These are phyloP conservation scores for Botrytis deweyae DNA, from an alignment of 2,329 filamentous ascomycete genomes.

Conservation along the genomic window DNA sequence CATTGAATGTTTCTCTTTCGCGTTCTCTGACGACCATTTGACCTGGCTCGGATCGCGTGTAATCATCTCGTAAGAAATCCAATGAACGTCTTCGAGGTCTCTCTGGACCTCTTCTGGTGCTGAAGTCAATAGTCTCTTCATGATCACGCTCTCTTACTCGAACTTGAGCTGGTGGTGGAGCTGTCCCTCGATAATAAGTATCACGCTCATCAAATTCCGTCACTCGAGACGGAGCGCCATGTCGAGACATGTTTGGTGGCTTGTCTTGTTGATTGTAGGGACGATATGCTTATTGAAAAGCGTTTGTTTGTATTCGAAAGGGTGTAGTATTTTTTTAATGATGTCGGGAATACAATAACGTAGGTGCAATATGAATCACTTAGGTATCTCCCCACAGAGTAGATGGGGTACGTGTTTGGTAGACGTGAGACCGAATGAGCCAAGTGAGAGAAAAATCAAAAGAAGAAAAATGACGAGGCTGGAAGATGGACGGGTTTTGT, in stretches of 20 bases:
- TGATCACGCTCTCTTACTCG: constrained; percentile 35
- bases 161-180: constrained; percentile 30
- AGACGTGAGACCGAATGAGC: background rate
- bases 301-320: constrained; percentile 62
- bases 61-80: constrained; percentile 38
- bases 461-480: constrained; percentile 14
- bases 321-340: background rate
- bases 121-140: constrained; percentile 36
- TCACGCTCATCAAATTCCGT: constrained; percentile 35
- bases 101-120: constrained; percentile 28
- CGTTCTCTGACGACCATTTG: constrained; percentile 37
- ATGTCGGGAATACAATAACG: background rate
- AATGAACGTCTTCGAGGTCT: constrained; percentile 29
- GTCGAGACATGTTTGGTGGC: constrained; percentile 28
- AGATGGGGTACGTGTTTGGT: background rate
- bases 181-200: constrained; percentile 31
- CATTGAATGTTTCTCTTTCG: constrained; percentile 32
- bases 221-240: constrained; percentile 24
- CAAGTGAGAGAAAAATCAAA: background rate
- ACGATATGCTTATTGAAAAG: constrained; percentile 44
- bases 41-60: constrained; percentile 31
- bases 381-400: background rate
- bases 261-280: constrained; percentile 48
- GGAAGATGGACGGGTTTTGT: constrained; percentile 15
- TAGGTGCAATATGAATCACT: background rate